A percentile compares a stretch with the other conserved stretches of the same genome.
Conservation (phyloP, 805 yeast species). For the Tetrapisispora taiwanensis region DNA sequence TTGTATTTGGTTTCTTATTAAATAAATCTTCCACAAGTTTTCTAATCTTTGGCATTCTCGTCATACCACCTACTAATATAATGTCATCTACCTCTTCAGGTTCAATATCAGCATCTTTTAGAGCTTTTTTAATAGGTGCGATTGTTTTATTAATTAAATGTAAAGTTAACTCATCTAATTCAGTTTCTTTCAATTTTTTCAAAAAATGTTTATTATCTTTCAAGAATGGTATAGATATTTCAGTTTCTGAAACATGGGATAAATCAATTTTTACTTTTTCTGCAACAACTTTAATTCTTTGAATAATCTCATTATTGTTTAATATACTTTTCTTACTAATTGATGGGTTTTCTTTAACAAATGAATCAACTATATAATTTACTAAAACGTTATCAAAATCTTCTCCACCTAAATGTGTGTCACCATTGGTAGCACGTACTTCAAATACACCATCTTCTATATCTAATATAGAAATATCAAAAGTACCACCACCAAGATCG, state of each 20-base stretch:
- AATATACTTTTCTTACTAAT: constrained; percentile 32
- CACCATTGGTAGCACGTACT: constrained; percentile 75
- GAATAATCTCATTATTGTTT: constrained; percentile 47
- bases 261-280: constrained; percentile 69
- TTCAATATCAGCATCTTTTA: constrained; percentile 61
- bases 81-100: constrained; percentile 63
- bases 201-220: constrained; percentile 52
- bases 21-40: constrained; percentile 50
- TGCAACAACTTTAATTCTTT: constrained; percentile 70
- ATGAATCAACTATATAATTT: constrained; percentile 45
- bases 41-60: constrained; percentile 76
- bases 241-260: constrained; percentile 52
- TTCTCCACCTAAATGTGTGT: constrained; percentile 80
- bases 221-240: constrained; percentile 61
- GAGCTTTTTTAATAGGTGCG: constrained; percentile 63
- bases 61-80: constrained; percentile 80
- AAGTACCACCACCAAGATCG: constrained; percentile 81
- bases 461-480: constrained; percentile 68
- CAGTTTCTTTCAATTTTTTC: constrained; percentile 49
- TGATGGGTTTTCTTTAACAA: constrained; percentile 41
- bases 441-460: constrained; percentile 76
- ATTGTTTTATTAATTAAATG: constrained; percentile 58
- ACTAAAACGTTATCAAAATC: constrained; percentile 66
- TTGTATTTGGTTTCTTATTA: constrained; percentile 55
- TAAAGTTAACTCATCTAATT: constrained; percentile 56